Base-by-base conservation (phyloP, 768 basidiomycete genomes). In the Podaxis mareebaensis region DNA sequence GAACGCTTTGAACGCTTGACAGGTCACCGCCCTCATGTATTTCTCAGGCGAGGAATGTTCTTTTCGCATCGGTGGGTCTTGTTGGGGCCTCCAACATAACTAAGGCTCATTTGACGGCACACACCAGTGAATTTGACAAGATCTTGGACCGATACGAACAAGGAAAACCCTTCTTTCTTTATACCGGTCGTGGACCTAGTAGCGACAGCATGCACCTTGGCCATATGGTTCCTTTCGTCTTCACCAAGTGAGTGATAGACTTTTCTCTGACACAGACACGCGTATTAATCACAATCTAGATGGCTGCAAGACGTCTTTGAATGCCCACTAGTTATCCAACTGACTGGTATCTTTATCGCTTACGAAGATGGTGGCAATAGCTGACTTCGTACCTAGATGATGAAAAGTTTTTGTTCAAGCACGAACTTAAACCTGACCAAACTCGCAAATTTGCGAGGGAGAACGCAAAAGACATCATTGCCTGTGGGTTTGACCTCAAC, bases 371-470 rank as follows among this genome's bases (percentile, higher is more conserved):
- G 17, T 40, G 36, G 24, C 39, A 22, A 13, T 64, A 48, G 10
- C 46, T 53, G 33, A 46, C 11, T 22, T 28, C 11, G 46, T 42
- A 11, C 15, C 4, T 68, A 93, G 97, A 99, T 71, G 97, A 99
- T 74, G 97, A 99, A 74, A 99, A 99, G 75, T 99, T 99, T 81
- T 76, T 99, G 53, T 97, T 99, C 85, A 96, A 99, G 75, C 92
- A 95, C 60, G 91, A 92, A 67, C 85, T 97, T 64, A 96, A 93
- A 73, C 83, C 92, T 39, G 93, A 98, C 67, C 90, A 98, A 73
- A 91, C 92, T 22, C 86, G 87, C 71, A 79, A 80, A 24, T 99
- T 95, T 73, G 85, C 93, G 7, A 83, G 84, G 61, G 84, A 86
- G 71, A 99, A 99, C 71, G 91, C 95, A n/a, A 86, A 84, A 67